Conservation (phyloP, 2,329 filamentous ascomycete species). For the Verticillium alfalfae region DNA sequence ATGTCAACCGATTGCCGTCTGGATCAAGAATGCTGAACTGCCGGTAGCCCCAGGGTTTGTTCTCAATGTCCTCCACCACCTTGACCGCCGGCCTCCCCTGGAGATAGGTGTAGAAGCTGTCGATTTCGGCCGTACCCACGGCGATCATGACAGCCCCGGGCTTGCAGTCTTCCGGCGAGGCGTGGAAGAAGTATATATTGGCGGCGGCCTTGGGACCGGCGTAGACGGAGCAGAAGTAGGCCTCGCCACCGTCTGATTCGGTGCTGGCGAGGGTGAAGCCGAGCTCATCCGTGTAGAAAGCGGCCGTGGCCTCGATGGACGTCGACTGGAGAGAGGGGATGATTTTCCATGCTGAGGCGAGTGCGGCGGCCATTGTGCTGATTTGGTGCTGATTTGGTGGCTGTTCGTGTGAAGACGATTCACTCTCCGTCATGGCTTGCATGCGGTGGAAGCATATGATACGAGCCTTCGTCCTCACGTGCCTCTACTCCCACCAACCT, state of each 20-base stretch:
- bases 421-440: too few relatives aligned
- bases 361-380: background rate
- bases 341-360: conserved; percentile 8
- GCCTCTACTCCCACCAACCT: too few relatives aligned
- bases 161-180: background rate
- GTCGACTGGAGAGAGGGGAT: conserved; percentile 2
- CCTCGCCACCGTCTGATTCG: background rate
- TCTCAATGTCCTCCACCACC: background rate
- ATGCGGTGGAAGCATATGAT: too few relatives aligned
- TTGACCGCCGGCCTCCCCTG: background rate
- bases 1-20: background rate
- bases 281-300: conserved; percentile 1
- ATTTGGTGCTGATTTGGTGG: background rate
- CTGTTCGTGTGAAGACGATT: background rate
- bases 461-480: too few relatives aligned
- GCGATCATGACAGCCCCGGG: conserved; percentile 1
- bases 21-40: conserved; percentile 4
- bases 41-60: conserved; percentile 2
- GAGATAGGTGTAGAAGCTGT: background rate
- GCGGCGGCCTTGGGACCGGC: conserved; percentile 2
- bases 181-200: conserved; percentile 5
- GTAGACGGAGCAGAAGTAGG: conserved; percentile 4
- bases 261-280: background rate
- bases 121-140: conserved; percentile 2
- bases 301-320: conserved; percentile 1